Evolutionary conservation across 2,329 filamentous ascomycete species (phyloP).

Genomic region (Aspergillus tanneri): DNA sequence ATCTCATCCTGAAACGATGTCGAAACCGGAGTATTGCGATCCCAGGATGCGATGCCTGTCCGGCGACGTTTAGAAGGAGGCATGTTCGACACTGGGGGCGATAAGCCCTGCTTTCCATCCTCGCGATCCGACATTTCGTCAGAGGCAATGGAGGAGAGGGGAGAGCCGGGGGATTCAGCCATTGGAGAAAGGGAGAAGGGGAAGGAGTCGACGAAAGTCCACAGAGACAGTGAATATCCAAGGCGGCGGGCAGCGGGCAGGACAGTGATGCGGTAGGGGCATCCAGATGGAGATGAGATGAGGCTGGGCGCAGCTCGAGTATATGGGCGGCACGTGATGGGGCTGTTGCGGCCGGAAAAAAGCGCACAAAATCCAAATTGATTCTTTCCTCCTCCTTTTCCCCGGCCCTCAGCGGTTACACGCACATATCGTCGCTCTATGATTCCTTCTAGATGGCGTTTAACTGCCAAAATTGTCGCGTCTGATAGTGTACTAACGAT

Average conservation of each 20-base stretch:
- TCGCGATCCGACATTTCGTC: constrained; percentile 59
- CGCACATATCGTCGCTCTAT: not conserved
- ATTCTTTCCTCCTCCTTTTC: constrained; percentile 10
- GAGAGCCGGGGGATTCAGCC: constrained; percentile 60
- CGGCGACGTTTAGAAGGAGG: constrained; percentile 52
- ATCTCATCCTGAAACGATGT: constrained; percentile 41
- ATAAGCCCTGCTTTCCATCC: constrained; percentile 54
- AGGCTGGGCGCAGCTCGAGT: constrained; percentile 22
- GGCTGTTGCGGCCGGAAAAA: constrained; percentile 17
- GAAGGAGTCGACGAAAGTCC: not conserved
- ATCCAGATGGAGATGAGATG: constrained; percentile 8
- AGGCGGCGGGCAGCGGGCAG: not conserved
- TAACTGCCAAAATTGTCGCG: too few species aligned
- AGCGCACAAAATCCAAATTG: constrained; percentile 5
- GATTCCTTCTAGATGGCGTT: too few species aligned
- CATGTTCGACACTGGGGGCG: constrained; percentile 44
- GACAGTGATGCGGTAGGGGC: not conserved
- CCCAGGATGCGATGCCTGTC: constrained; percentile 46
- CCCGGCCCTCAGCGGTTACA: not conserved
- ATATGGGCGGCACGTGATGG: constrained; percentile 27
- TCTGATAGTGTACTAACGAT: too few species aligned
- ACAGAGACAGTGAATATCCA: not conserved
- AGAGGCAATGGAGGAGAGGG: constrained; percentile 64
- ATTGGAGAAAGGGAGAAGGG: constrained; percentile 31
- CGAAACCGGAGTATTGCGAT: constrained; percentile 53